These are phyloP conservation scores for Glomus cerebriforme DNA, from an alignment of 192 early-diverging fungal genomes.

Conservation along the genomic window DNA sequence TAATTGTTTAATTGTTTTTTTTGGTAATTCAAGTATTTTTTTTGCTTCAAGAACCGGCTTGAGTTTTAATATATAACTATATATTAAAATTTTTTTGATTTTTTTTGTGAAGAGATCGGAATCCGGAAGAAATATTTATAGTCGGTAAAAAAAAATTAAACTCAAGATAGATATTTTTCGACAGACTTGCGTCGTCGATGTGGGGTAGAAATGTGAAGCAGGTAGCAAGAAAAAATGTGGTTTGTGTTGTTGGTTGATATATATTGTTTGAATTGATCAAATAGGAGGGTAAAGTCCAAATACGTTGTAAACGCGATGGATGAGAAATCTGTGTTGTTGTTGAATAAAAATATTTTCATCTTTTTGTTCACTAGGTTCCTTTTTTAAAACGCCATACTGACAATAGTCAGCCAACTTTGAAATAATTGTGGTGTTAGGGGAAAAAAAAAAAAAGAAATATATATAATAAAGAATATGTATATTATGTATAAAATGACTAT, in stretches of 20 bases:
- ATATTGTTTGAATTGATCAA: constrained; percentile 1
- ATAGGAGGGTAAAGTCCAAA: constrained; percentile 5
- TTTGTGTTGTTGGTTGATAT: neutral
- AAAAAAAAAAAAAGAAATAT: constrained; percentile 15
- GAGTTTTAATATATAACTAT: neutral
- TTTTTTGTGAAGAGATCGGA: neutral
- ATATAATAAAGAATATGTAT: constrained; percentile 26
- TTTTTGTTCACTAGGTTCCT: constrained; percentile 20
- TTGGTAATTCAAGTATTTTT: neutral
- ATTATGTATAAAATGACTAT: constrained; percentile 23
- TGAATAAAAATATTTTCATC: constrained; percentile 32
- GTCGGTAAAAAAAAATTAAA: neutral
- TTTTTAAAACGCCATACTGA: constrained; percentile 36
- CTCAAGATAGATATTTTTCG: constrained; percentile 6
- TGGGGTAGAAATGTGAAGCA: neutral
- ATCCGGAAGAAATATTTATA: neutral
- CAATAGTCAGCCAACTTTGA: neutral
- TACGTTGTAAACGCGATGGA: constrained; percentile 22
- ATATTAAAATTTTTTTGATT: neutral
- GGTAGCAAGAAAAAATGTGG: constrained; percentile 10
- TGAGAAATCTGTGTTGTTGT: constrained; percentile 10
- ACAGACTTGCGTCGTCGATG: constrained; percentile 19
- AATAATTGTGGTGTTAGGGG: neutral
- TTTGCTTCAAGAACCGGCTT: constrained; percentile 36
- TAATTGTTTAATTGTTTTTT: constrained; percentile 4